phyloP scores from a whole-genome alignment of 208 protist species.

The Acanthamoeba comandoni region DNA sequence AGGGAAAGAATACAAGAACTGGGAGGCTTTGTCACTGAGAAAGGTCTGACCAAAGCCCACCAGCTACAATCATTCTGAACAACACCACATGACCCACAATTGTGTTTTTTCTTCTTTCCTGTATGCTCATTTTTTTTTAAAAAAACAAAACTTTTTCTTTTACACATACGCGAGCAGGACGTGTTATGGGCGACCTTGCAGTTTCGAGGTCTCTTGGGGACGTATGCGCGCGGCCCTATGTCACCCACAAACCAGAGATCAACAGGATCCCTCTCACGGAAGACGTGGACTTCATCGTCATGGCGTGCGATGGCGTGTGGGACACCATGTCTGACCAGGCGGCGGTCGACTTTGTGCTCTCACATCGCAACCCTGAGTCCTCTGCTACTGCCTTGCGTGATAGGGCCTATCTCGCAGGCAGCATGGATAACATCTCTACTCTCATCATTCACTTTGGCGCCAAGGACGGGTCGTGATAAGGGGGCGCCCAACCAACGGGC shows the following conservation, averaged over 20 bases:
- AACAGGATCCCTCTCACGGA: constrained; percentile 4
- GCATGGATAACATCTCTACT: constrained; percentile 68
- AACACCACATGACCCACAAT: not conserved
- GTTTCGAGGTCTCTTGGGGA: constrained; percentile 43
- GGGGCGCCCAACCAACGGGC: too few relatives aligned
- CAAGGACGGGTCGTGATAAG: too few relatives aligned
- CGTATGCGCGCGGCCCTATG: constrained; percentile 11
- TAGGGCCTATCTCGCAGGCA: constrained; percentile 60
- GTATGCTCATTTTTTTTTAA: not conserved
- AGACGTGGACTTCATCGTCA: constrained; percentile 51
- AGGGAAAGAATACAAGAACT: constrained; percentile 57
- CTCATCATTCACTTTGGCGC: constrained; percentile 28
- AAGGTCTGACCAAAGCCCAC: too few relatives aligned
- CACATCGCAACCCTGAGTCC: not conserved
- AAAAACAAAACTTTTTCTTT: not conserved
- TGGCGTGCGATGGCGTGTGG: constrained; percentile 68
- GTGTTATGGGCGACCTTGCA: constrained; percentile 50
- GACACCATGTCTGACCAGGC: constrained; percentile 60
- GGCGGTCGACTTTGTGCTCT: constrained; percentile 12
- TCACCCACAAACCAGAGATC: constrained; percentile 16
- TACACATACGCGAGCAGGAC: not conserved
- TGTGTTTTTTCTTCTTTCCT: not conserved
- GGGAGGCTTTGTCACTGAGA: constrained; percentile 72
- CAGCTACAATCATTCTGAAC: not conserved
- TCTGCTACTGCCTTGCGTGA: constrained; percentile 40